Conservation (phyloP, 495 filamentous ascomycete species). For the Tuber umbilicatum region DNA sequence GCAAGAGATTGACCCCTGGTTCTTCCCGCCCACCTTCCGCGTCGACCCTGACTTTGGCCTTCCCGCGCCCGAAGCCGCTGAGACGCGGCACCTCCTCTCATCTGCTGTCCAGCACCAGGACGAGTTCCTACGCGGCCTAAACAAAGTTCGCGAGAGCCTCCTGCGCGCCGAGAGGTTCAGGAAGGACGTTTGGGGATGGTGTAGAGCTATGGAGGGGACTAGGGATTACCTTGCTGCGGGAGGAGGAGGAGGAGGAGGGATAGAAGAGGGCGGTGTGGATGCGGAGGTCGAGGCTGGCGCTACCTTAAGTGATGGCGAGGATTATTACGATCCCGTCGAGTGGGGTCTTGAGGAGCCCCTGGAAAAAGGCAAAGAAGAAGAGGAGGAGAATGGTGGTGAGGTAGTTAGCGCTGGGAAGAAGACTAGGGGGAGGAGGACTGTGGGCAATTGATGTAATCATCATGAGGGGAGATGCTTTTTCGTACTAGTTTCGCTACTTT, state of each 20-base stretch:
- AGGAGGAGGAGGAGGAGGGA: background rate
- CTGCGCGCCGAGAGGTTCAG: constrained; percentile 71
- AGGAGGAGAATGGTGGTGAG: constrained; percentile 62
- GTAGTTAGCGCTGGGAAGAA: constrained; percentile 57
- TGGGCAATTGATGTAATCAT: constrained; percentile 26
- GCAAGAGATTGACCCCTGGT: constrained; percentile 68
- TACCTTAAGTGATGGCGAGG: constrained; percentile 79
- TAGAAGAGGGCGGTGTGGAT: constrained; percentile 58
- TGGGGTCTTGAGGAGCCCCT: constrained; percentile 80
- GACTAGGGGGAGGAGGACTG: constrained; percentile 62
- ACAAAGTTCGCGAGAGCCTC: constrained; percentile 67
- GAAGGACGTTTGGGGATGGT: constrained; percentile 72
- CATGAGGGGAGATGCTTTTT: constrained; percentile 4
- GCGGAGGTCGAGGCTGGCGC: constrained; percentile 62
- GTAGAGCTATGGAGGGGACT: constrained; percentile 42
- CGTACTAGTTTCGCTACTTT: constrained; percentile 12
- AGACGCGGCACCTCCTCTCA: constrained; percentile 74
- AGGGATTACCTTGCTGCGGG: constrained; percentile 62
- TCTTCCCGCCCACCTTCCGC: constrained; percentile 59
- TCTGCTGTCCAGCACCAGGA: constrained; percentile 93
- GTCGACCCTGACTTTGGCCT: constrained; percentile 74
- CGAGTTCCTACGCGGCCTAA: constrained; percentile 76
- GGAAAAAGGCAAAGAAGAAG: constrained; percentile 86
- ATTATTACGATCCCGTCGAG: constrained; percentile 89
- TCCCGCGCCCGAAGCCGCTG: constrained; percentile 74